Conservation (phyloP, 192 early-diverging fungal genomes). For the Podila epigama region DNA sequence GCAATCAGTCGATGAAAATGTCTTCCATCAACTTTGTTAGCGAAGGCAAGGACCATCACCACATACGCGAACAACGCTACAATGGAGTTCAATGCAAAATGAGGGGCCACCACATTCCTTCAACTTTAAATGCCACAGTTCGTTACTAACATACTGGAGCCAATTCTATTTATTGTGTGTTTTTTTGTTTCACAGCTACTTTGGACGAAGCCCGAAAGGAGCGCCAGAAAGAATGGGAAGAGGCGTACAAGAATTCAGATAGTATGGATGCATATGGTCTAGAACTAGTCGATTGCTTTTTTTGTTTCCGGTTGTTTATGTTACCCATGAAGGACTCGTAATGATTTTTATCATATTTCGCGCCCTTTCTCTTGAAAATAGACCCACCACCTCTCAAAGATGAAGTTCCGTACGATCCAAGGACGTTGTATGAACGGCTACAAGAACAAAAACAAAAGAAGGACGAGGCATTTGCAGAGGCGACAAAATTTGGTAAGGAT, state of each 20-base stretch:
- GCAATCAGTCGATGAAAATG: background rate
- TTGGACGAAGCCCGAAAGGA: slow-evolving; percentile 46
- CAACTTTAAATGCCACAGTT: background rate
- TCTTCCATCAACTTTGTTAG: slow-evolving; percentile 32
- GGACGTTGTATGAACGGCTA: slow-evolving; percentile 77
- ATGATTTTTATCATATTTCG: too few relatives aligned
- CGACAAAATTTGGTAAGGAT: slow-evolving; percentile 57
- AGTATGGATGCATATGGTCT: background rate
- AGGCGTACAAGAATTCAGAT: slow-evolving; percentile 42
- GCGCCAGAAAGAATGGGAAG: slow-evolving; percentile 50
- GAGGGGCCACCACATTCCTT: background rate
- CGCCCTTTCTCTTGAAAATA: background rate
- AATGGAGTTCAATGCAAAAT: background rate
- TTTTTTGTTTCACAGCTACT: background rate
- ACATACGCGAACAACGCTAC: too few relatives aligned
- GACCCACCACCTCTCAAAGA: slow-evolving; percentile 52
- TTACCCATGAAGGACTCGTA: too few relatives aligned
- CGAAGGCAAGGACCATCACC: slow-evolving; percentile 36
- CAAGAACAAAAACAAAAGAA: slow-evolving; percentile 74
- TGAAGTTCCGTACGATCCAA: slow-evolving; percentile 69
- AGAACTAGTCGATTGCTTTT: background rate
- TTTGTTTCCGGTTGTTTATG: too few relatives aligned
- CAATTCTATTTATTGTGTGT: background rate
- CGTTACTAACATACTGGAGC: background rate
- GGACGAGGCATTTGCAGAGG: slow-evolving; percentile 67